Evolutionary conservation across 2,329 filamentous ascomycete species (phyloP).

Genomic region (Myriosclerotinia curreyana): DNA sequence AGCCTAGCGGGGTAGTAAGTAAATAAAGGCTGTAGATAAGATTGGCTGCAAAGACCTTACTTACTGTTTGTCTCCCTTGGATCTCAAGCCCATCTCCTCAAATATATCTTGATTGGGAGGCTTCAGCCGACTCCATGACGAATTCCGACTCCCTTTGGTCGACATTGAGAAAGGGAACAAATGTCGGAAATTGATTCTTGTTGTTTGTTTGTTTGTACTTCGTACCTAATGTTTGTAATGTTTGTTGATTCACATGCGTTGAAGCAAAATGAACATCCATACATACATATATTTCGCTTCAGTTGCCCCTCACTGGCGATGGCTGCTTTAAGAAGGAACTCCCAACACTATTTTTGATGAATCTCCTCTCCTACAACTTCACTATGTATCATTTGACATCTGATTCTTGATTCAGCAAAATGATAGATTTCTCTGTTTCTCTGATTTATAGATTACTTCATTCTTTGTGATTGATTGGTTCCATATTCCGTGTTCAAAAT

Average conservation of each 20-base stretch:
- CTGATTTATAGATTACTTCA: neutral
- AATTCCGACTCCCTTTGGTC: slow-evolving; percentile 39
- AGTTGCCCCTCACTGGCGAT: slow-evolving; percentile 11
- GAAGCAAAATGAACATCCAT: neutral
- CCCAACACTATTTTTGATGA: slow-evolving; percentile 15
- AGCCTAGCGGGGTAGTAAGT: slow-evolving; percentile 49
- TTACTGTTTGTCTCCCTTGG: slow-evolving; percentile 85
- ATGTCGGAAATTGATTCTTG: slow-evolving; percentile 6
- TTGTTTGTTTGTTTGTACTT: neutral
- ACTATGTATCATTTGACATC: slow-evolving; percentile 6
- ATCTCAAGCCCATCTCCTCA: slow-evolving; percentile 78
- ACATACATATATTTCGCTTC: slow-evolving; percentile 10
- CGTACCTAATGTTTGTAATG: too few relatives aligned
- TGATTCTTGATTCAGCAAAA: neutral
- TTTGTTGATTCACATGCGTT: neutral
- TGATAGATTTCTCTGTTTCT: neutral
- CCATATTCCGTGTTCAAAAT: neutral
- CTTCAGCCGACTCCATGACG: slow-evolving; percentile 68
- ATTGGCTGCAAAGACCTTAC: slow-evolving; percentile 14
- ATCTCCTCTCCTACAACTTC: neutral
- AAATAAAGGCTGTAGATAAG: slow-evolving; percentile 16
- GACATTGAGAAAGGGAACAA: slow-evolving; percentile 31
- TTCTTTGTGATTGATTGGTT: neutral
- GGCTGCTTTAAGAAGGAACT: slow-evolving; percentile 20
- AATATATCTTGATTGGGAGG: slow-evolving; percentile 73